Base-by-base conservation (phyloP, 202 grass and related monocot genomes). In the Panicum hallii region DNA sequence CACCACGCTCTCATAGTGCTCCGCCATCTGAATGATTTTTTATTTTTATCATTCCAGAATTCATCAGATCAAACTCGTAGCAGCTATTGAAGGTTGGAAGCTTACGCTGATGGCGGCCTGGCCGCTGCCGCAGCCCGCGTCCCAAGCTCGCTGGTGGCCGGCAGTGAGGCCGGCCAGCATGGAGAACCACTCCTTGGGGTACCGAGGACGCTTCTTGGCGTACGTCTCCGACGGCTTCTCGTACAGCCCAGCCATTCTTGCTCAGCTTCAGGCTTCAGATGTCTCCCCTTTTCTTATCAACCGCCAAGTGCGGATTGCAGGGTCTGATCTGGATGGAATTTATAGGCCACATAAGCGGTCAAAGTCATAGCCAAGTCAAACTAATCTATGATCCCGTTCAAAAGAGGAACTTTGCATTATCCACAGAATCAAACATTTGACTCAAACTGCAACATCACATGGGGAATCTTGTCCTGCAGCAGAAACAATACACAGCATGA, bases 131-230 rank as follows among this genome's bases (percentile, higher is more conserved):
- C 88, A 93, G 62, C 93, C 93, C 16, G 90, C 93, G 43, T 95
- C 93, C 93, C 90, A 95, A 78, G 90, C 88, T 34, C 81, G 85
- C 17, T 86, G 86, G 84, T 91, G 93, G 16, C 77, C 86, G 41
- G 88, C 68, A 48, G 90, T 95, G 41, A 91, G 90, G n/a, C 86
- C 77, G 47, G 90, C 83, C 12, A 93, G 68, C 86, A 79, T 93
- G 61, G 81, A 87, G 74, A 95, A 95, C 93, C 93, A 95, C 49
- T 89, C 86, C 36, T 88, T 79, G 38, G 90, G 93, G 83, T 95
- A 93, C 72, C 78, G 82, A 26, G 93, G 93, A 40, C 93, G 80
- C 68, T 82, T 87, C 83, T 87, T 77, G 45, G 77, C 86, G 80
- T 95, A 95, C 14, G 67, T 86, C 86, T 91, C 89, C 11, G 90